These are phyloP conservation scores for Nemania sp. DNA, from an alignment of 2,329 filamentous ascomycete genomes.

Conservation along the genomic window DNA sequence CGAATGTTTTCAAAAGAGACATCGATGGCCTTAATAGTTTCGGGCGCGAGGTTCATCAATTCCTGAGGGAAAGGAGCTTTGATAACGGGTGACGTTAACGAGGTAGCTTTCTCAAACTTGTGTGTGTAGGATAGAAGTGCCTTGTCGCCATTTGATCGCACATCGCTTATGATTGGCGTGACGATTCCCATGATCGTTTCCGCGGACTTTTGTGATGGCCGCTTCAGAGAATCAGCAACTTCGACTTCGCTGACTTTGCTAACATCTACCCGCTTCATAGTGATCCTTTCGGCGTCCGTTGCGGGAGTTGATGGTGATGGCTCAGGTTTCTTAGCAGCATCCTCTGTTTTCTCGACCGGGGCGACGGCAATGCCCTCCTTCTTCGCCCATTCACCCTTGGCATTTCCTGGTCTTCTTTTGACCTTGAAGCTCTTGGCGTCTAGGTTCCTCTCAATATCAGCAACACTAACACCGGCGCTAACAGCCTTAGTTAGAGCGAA, in stretches of 20 bases:
- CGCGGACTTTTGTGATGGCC: constrained; percentile 94
- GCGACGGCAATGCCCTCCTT: constrained; percentile 75
- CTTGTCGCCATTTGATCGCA: constrained; percentile 85
- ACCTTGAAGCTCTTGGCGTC: constrained; percentile 97
- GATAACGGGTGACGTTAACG: constrained; percentile 87
- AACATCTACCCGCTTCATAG: constrained; percentile 84
- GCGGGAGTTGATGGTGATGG: constrained; percentile 53
- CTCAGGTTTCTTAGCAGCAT: constrained; percentile 52
- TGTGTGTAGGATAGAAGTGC: constrained; percentile 93
- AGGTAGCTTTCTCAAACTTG: constrained; percentile 97
- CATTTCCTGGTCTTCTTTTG: constrained; percentile 91
- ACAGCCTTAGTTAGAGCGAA: constrained; percentile 94
- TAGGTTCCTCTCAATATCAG: constrained; percentile 91
- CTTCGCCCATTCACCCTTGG: constrained; percentile 91
- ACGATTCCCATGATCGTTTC: constrained; percentile 93
- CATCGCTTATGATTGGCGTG: constrained; percentile 89
- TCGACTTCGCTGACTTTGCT: constrained; percentile 71
- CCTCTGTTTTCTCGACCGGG: constrained; percentile 50
- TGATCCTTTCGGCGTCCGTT: constrained; percentile 68
- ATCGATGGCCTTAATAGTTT: constrained; percentile 94
- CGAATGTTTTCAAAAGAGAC: constrained; percentile 93
- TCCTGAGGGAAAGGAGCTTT: constrained; percentile 87
- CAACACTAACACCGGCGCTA: constrained; percentile 83
- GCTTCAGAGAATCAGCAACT: constrained; percentile 80
- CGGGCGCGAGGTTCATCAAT: constrained; percentile 85